phyloP scores from a whole-genome alignment of 2,329 filamentous ascomycete species.

The Trichoderma gracile region DNA sequence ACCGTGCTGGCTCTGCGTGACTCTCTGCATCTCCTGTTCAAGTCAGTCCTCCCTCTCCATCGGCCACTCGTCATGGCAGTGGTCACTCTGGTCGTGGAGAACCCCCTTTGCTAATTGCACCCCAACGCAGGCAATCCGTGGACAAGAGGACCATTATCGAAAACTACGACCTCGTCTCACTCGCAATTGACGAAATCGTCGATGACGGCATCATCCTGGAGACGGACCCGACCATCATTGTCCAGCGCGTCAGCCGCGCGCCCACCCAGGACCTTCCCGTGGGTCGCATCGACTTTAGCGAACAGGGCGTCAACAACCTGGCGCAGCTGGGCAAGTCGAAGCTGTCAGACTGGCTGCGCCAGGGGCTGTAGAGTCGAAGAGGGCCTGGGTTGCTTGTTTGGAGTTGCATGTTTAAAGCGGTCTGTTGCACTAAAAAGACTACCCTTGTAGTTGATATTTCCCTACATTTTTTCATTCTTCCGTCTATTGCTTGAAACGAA shows the following conservation, averaged over 20 bases:
- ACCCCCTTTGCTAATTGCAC: not conserved
- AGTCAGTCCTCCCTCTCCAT: slow-evolving; percentile 52
- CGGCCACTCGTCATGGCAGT: too few species aligned
- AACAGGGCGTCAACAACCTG: slow-evolving; percentile 91
- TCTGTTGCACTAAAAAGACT: slow-evolving; percentile 13
- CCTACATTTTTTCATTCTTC: slow-evolving; percentile 23
- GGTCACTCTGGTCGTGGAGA: not conserved
- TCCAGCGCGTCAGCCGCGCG: slow-evolving; percentile 87
- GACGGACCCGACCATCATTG: slow-evolving; percentile 92
- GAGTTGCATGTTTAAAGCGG: slow-evolving; percentile 25
- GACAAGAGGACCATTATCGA: slow-evolving; percentile 98
- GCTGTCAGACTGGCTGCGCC: slow-evolving; percentile 85
- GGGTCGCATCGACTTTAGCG: slow-evolving; percentile 91
- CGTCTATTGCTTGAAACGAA: slow-evolving; percentile 22
- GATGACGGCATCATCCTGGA: slow-evolving; percentile 97
- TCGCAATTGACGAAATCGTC: slow-evolving; percentile 92
- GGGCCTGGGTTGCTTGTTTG: slow-evolving; percentile 10
- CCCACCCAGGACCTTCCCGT: slow-evolving; percentile 89
- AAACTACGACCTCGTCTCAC: slow-evolving; percentile 94
- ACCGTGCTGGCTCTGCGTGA: slow-evolving; percentile 90
- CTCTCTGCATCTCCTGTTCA: slow-evolving; percentile 85
- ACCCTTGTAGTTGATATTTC: slow-evolving; percentile 8
- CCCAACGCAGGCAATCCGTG: slow-evolving; percentile 72
- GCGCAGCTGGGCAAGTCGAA: slow-evolving; percentile 93
- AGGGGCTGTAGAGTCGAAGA: slow-evolving; percentile 62